phyloP scores from a whole-genome alignment of 83 land plant genomes.

The Picea abies region DNA sequence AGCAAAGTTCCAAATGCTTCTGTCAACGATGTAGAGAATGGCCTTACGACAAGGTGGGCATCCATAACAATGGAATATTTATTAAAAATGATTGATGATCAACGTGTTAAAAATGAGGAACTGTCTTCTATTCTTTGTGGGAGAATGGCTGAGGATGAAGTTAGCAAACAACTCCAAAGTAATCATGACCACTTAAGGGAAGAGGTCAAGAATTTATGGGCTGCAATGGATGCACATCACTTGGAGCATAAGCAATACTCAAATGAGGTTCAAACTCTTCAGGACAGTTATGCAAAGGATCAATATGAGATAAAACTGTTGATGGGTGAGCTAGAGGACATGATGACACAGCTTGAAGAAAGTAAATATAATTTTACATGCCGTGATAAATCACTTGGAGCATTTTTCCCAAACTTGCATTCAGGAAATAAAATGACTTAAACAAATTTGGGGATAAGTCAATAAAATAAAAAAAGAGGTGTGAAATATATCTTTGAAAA shows the following conservation, averaged over 20 bases:
- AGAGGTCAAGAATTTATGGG: conserved; percentile 54
- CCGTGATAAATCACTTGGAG: conserved; percentile 47
- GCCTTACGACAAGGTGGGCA: conserved; percentile 33
- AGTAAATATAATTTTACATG: conserved; percentile 63
- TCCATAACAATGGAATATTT: conserved; percentile 45
- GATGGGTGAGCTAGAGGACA: conserved; percentile 71
- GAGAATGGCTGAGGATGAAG: conserved; percentile 53
- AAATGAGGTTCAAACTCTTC: conserved; percentile 44
- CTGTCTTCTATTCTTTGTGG: conserved; percentile 34
- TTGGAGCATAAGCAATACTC: conserved; percentile 71
- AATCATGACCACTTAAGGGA: conserved; percentile 48
- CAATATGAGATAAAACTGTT: conserved; percentile 65
- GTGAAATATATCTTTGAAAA: too few species aligned
- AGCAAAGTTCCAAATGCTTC: conserved; percentile 34
- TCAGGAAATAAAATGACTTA: conserved; percentile 39
- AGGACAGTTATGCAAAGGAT: conserved; percentile 68
- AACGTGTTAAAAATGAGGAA: conserved; percentile 58
- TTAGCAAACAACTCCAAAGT: conserved; percentile 51
- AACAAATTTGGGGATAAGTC: conserved; percentile 58
- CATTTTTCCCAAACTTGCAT: conserved; percentile 41
- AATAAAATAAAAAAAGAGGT: conserved; percentile 32
- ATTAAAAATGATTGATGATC: conserved; percentile 49
- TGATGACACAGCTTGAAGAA: conserved; percentile 72
- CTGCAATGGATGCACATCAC: conserved; percentile 57
- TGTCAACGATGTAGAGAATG: conserved; percentile 43